phyloP scores from a whole-genome alignment of 192 early-diverging fungal genomes.

The Coemansia sp. region DNA sequence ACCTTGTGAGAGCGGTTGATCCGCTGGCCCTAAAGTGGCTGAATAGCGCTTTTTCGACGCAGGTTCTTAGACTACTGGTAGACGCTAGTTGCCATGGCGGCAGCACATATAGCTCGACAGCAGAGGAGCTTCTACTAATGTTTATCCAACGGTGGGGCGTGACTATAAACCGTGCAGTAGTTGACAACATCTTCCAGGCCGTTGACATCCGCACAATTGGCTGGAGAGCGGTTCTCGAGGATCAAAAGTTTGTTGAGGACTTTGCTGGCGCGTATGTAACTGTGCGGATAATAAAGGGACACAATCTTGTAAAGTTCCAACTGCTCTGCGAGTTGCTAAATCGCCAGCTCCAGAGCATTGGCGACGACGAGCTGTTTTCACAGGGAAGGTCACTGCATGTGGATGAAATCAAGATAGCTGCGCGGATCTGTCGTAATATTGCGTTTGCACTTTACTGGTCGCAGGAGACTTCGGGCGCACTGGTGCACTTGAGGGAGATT shows the following conservation, averaged over 20 bases:
- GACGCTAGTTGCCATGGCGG: constrained; percentile 26
- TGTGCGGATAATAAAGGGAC: constrained; percentile 22
- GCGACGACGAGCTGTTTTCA: constrained; percentile 86
- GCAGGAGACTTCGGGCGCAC: constrained; percentile 34
- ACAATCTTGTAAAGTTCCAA: constrained; percentile 46
- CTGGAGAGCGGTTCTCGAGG: constrained; percentile 26
- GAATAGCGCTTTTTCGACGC: constrained; percentile 28
- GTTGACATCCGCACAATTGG: constrained; percentile 47
- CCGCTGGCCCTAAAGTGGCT: constrained; percentile 41
- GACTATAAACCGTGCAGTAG: constrained; percentile 29
- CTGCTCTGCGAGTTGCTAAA: constrained; percentile 75
- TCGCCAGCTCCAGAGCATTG: constrained; percentile 72
- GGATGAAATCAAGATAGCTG: constrained; percentile 26
- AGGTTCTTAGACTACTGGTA: constrained; percentile 34
- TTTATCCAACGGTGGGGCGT: constrained; percentile 50
- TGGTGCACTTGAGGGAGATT: constrained; percentile 60
- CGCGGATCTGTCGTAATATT: constrained; percentile 59
- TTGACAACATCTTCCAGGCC: constrained; percentile 45
- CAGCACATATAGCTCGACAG: constrained; percentile 3
- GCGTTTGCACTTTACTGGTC: constrained; percentile 77
- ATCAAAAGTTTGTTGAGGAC: constrained; percentile 25
- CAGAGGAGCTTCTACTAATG: constrained; percentile 38
- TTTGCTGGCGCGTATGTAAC: constrained; percentile 34
- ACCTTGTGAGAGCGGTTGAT: constrained; percentile 21
- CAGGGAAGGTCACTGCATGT: constrained; percentile 41